These are phyloP conservation scores for Excoecaria cochinchinensis DNA, from an alignment of 345 rosid genomes.

Conservation along the genomic window DNA sequence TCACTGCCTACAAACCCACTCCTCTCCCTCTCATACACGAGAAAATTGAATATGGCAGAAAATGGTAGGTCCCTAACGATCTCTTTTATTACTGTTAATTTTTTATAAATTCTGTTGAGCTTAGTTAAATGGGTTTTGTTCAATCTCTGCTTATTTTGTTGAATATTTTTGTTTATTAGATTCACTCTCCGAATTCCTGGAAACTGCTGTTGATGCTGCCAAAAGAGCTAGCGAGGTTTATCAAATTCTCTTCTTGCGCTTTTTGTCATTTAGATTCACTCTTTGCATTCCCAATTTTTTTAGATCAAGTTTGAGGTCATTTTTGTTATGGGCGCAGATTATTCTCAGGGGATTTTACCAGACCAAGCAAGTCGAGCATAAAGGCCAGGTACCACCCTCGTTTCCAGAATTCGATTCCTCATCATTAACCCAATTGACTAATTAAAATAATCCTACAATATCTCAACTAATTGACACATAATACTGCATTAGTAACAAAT, in stretches of 20 bases:
- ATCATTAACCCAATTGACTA: no score
- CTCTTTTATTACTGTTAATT: background rate
- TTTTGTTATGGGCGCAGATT: constrained; percentile 37
- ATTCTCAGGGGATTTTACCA: constrained; percentile 77
- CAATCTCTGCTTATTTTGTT: background rate
- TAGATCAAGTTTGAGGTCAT: background rate
- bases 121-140: constrained; percentile 3
- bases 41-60: constrained; percentile 41
- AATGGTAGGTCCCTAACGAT: constrained; percentile 36
- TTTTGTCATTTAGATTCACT: background rate
- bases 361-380: constrained; percentile 90
- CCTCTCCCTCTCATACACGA: constrained; percentile 7
- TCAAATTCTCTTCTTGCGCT: background rate
- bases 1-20: background rate
- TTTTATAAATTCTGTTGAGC: background rate
- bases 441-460: no score
- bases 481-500: no score
- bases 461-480: no score
- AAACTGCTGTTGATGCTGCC: constrained; percentile 84
- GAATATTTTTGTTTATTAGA: constrained; percentile 29
- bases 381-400: constrained; percentile 60
- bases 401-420: no score
- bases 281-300: background rate
- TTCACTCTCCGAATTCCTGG: constrained; percentile 55
- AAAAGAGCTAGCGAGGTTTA: constrained; percentile 78